phyloP scores from a whole-genome alignment of 2,329 filamentous ascomycete genomes.

The Xenoacremonium recifei region DNA sequence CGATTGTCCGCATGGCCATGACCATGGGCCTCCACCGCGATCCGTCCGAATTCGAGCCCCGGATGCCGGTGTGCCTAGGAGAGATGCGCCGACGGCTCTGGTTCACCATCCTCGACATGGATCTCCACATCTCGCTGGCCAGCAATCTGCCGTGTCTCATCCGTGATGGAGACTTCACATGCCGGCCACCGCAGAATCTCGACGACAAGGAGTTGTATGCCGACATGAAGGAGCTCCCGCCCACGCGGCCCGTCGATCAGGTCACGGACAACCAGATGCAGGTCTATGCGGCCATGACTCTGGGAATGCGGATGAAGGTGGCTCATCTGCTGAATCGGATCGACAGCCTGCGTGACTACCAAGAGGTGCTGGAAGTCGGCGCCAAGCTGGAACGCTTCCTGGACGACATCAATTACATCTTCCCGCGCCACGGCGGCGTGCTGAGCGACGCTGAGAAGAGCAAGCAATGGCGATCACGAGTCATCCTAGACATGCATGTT shows the following conservation, averaged over 20 bases:
- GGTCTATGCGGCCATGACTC: slow-evolving; percentile 51
- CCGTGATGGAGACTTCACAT: slow-evolving; percentile 53
- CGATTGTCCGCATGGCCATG: slow-evolving; percentile 57
- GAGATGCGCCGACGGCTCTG: slow-evolving; percentile 55
- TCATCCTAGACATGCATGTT: slow-evolving; percentile 54
- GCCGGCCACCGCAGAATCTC: slow-evolving; percentile 51
- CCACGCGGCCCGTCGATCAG: slow-evolving; percentile 49
- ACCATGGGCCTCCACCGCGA: slow-evolving; percentile 59
- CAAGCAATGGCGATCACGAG: slow-evolving; percentile 50
- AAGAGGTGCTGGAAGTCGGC: slow-evolving; percentile 52
- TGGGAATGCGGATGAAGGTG: slow-evolving; percentile 48
- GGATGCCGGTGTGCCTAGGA: slow-evolving; percentile 49
- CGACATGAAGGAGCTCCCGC: slow-evolving; percentile 48
- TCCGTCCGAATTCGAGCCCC: slow-evolving; percentile 50
- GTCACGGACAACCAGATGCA: slow-evolving; percentile 54
- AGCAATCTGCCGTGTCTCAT: slow-evolving; percentile 51
- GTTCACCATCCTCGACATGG: slow-evolving; percentile 57
- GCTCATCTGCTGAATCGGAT: slow-evolving; percentile 50
- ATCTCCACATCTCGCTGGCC: slow-evolving; percentile 53
- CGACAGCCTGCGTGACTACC: slow-evolving; percentile 51
- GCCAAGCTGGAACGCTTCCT: slow-evolving; percentile 52
- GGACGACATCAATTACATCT: slow-evolving; percentile 54
- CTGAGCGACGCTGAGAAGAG: slow-evolving; percentile 43
- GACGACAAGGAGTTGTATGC: slow-evolving; percentile 50
- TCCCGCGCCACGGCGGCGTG: slow-evolving; percentile 44